A percentile compares a stretch with the other conserved stretches of the same genome.
Conservation (phyloP, 192 early-diverging fungal species). For the Entomortierella beljakovae region DNA sequence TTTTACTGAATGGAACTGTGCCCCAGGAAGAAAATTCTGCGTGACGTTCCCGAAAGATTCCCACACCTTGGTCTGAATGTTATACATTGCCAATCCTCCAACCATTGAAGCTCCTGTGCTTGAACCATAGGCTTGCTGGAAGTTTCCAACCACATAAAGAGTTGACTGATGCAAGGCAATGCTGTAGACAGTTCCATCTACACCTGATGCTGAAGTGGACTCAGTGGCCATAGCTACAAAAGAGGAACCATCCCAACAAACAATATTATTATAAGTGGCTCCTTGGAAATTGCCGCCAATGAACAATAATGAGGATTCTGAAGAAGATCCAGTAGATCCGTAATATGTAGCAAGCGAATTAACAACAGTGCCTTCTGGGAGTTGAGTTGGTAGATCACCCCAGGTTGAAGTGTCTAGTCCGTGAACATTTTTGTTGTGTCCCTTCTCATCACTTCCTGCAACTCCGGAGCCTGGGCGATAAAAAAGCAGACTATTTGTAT, state of each 20-base stretch:
- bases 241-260: constrained; percentile 58
- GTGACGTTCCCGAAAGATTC: constrained; percentile 21
- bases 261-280: constrained; percentile 65
- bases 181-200: constrained; percentile 59
- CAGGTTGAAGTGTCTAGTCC: constrained; percentile 45
- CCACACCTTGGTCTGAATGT: constrained; percentile 16
- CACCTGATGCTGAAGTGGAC: constrained; percentile 30
- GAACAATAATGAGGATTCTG: constrained; percentile 48
- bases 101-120: background rate
- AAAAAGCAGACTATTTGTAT: constrained; percentile 39
- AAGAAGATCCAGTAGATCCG: constrained; percentile 8
- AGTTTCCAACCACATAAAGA: constrained; percentile 52
- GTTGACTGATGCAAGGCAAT: constrained; percentile 42
- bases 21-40: constrained; percentile 9
- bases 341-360: constrained; percentile 54
- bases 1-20: constrained; percentile 21
- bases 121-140: constrained; percentile 15
- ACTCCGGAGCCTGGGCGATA: constrained; percentile 13
- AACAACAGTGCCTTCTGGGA: constrained; percentile 62
- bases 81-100: constrained; percentile 26
- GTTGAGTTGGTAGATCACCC: constrained; percentile 49
- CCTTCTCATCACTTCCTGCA: background rate
- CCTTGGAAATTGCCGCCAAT: constrained; percentile 73
- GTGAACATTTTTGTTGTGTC: constrained; percentile 16
- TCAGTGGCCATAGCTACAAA: constrained; percentile 31